Evolutionary conservation across 202 grass and related monocot species (phyloP), one percentile per base, ranked within the genome.

Genomic region (Hordeum pubiflorum): DNA sequence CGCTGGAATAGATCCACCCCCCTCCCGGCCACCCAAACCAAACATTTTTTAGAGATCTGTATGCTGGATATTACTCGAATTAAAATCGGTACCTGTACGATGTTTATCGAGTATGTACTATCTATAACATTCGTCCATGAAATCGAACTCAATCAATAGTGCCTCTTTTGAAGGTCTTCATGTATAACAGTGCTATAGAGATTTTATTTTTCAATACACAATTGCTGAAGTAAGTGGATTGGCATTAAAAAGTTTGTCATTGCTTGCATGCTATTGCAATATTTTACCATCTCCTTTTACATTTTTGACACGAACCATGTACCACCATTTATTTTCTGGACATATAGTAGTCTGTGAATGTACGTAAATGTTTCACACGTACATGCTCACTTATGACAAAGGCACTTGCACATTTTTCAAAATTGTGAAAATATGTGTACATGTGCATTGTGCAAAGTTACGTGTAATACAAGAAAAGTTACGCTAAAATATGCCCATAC

Each of bases 211-310:
- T 7, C 22, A 55, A n/a, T 64, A 73, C 36, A 58, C 33, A 13
- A 65, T 66, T 74, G 10, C 43, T 85, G 44, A 48, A 74, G 44
- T 31, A 17, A 40, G 58, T 74, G 44, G 34, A n/a, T 17, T 80
- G 43, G 56, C 68, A 23, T 79, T 37, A 18, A 69, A 69, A n/a
- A 38, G 2, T 9, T 36, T 3, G 37, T 17, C 23, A 56, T 65
- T 43, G 31, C 4, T 10, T 79, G 68, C 9, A 63, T 0, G 6
- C 31, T 54, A 26, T 36, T 55, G 34, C 17, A 54, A 40, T 63
- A 40, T 22, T 85, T 8, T 9, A 32, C 17, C 18, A 38, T 40
- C 22, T 67, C 50, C 18, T 29, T 81, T 70, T 81, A 29, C 0
- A 38, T 63, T 74, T 59, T 31, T 44, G 37, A 65, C 60, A 54